phyloP scores from a whole-genome alignment of 305 asterid species.

The Lippia alba region DNA sequence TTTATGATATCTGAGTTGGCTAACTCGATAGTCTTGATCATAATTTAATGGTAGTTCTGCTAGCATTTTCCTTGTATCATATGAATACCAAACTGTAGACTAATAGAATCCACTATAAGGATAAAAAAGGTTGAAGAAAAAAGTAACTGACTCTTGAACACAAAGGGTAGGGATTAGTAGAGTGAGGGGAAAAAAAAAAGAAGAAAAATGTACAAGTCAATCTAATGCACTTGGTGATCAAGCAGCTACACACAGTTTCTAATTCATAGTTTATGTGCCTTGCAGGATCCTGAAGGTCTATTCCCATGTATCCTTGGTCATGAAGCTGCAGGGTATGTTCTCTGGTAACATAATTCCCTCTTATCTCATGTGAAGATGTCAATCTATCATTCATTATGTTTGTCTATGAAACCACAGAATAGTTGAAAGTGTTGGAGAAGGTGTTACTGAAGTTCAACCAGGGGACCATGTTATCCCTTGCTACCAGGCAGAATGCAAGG shows the following conservation, averaged over 20 bases:
- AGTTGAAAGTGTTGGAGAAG: constrained; percentile 98
- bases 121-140: background rate
- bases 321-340: constrained; percentile 95
- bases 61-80: background rate
- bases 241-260: constrained; percentile 1
- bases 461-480: constrained; percentile 99
- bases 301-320: constrained; percentile 99
- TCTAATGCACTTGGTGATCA: background rate
- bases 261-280: constrained; percentile 25
- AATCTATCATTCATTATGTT: constrained; percentile 2
- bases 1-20: background rate
- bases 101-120: background rate
- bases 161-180: background rate
- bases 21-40: background rate
- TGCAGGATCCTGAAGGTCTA: constrained; percentile 99
- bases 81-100: background rate
- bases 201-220: background rate
- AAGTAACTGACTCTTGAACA: background rate
- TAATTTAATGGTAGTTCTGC: background rate
- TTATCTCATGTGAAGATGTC: constrained; percentile 12
- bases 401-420: constrained; percentile 55
- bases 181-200: no score
- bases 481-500: constrained; percentile 97
- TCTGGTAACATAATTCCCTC: background rate
- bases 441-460: constrained; percentile 85